phyloP scores from a whole-genome alignment of 2,329 filamentous ascomycete genomes.

The Mycosphaerella sp. region DNA sequence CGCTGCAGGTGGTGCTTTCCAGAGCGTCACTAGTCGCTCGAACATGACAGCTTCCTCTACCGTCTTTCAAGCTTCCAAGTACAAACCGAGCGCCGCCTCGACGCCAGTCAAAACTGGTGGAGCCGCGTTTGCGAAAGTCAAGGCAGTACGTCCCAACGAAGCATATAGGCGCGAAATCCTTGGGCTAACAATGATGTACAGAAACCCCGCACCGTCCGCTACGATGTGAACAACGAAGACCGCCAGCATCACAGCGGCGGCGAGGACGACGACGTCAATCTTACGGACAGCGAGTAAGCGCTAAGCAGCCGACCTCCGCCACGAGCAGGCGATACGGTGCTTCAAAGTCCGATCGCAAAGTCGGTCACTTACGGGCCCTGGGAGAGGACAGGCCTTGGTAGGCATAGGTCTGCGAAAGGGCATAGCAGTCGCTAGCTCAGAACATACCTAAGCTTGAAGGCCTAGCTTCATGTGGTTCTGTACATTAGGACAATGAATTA shows the following conservation, averaged over 20 bases:
- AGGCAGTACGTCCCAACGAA: constrained; percentile 4
- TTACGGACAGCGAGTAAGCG: constrained; percentile 10
- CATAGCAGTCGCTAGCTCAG: not conserved
- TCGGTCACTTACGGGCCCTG: not conserved
- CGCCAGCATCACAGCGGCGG: not conserved
- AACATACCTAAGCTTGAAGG: too few species aligned
- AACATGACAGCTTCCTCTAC: not conserved
- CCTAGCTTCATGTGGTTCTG: not conserved
- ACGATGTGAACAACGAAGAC: not conserved
- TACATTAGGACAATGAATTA: constrained; percentile 3
- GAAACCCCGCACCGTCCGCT: too few species aligned
- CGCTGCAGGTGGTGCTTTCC: not conserved
- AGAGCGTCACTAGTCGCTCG: not conserved
- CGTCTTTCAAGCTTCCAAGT: not conserved
- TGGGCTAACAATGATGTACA: too few species aligned
- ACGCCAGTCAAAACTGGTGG: not conserved
- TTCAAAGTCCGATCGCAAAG: not conserved
- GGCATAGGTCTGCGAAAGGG: not conserved
- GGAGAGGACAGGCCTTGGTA: not conserved
- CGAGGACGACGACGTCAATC: constrained; percentile 1
- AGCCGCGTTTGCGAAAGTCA: constrained; percentile 10
- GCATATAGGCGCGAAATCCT: not conserved
- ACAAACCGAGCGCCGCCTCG: not conserved
- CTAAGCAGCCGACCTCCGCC: not conserved
- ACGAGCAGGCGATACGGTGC: not conserved